Evolutionary conservation across 805 yeast species (phyloP).

Genomic region (Ogataea dorogensis): DNA sequence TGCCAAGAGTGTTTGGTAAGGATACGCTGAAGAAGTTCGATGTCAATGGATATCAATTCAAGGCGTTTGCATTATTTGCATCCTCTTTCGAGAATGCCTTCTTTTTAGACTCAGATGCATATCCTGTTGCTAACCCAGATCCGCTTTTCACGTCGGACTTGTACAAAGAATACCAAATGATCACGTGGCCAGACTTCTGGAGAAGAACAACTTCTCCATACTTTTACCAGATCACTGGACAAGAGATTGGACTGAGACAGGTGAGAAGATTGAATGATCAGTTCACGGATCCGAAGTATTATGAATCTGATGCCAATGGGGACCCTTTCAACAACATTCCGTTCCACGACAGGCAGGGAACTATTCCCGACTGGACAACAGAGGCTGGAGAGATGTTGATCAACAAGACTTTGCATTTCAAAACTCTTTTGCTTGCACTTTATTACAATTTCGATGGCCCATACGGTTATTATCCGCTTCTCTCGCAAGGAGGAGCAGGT

Average conservation of each 20-base stretch:
- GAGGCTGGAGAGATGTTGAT: constrained; percentile 69
- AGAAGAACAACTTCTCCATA: constrained; percentile 75
- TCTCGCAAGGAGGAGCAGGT: constrained; percentile 64
- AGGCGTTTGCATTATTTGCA: constrained; percentile 65
- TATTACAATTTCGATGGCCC: constrained; percentile 70
- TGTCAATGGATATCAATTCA: constrained; percentile 66
- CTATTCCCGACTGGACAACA: constrained; percentile 67
- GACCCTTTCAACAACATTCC: constrained; percentile 36
- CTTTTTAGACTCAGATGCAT: constrained; percentile 73
- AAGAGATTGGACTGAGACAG: constrained; percentile 39
- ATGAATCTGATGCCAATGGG: constrained; percentile 36
- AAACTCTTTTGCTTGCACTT: constrained; percentile 55
- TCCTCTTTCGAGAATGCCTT: constrained; percentile 73
- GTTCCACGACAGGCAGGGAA: constrained; percentile 63
- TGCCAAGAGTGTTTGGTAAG: constrained; percentile 60
- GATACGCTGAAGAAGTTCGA: constrained; percentile 46
- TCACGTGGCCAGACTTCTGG: constrained; percentile 90
- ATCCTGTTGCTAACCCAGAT: constrained; percentile 67
- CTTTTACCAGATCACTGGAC: constrained; percentile 66
- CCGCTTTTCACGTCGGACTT: constrained; percentile 56
- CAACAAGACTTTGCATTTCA: constrained; percentile 55
- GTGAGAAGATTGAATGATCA: constrained; percentile 33
- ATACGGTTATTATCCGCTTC: constrained; percentile 53
- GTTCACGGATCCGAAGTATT: constrained; percentile 31
- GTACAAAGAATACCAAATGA: constrained; percentile 48